phyloP scores from a whole-genome alignment of 805 yeast species.

The Torulaspora delbrueckii region DNA sequence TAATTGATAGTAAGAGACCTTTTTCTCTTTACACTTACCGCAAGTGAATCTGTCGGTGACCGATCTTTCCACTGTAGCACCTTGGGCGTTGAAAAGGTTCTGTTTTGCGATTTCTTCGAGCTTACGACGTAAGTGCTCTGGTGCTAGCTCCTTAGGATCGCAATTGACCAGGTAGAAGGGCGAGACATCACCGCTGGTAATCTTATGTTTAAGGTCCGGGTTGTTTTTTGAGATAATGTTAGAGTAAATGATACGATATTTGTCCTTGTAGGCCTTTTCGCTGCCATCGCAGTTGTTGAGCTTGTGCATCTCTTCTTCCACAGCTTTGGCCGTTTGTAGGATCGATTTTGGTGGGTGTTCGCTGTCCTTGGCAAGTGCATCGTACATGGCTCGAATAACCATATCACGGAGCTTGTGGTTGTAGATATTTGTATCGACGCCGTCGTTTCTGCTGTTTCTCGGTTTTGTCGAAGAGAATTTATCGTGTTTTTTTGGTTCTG shows the following conservation, averaged over 20 bases:
- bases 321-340: constrained; percentile 57
- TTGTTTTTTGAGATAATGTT: constrained; percentile 86
- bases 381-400: constrained; percentile 76
- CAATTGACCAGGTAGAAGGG: constrained; percentile 67
- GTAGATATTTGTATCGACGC: constrained; percentile 63
- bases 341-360: constrained; percentile 55
- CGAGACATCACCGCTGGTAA: constrained; percentile 60
- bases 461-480: constrained; percentile 49
- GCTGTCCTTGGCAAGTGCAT: constrained; percentile 83
- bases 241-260: constrained; percentile 79
- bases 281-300: constrained; percentile 52
- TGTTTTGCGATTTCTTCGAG: constrained; percentile 80
- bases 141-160: constrained; percentile 95
- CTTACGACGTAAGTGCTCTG: constrained; percentile 81
- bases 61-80: constrained; percentile 93
- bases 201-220: constrained; percentile 70
- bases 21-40: constrained; percentile 96
- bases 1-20: constrained; percentile 94
- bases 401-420: constrained; percentile 78
- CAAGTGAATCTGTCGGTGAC: constrained; percentile 95
- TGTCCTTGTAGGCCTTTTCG: constrained; percentile 60
- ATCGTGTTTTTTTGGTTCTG: constrained; percentile 29
- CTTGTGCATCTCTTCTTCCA: constrained; percentile 68
- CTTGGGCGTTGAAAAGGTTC: constrained; percentile 93
- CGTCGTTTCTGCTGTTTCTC: constrained; percentile 79